These are phyloP conservation scores for Niebla homalea DNA, from an alignment of 495 filamentous ascomycete genomes.

Conservation along the genomic window DNA sequence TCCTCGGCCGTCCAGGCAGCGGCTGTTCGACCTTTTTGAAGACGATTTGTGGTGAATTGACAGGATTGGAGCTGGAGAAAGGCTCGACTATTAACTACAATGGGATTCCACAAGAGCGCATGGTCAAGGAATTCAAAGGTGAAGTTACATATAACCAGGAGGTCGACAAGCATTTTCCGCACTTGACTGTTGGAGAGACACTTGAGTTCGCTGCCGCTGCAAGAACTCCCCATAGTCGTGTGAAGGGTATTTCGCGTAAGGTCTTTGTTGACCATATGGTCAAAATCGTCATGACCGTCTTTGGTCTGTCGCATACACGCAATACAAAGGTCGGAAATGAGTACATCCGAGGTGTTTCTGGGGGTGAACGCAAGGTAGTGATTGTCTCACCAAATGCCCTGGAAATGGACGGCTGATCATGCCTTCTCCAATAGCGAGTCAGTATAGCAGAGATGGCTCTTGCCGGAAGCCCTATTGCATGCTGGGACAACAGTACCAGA, in stretches of 20 bases:
- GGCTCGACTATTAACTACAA: slow-evolving; percentile 10
- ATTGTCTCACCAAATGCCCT: slow-evolving; percentile 40
- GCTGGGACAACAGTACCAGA: slow-evolving; percentile 78
- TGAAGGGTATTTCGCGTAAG: slow-evolving; percentile 20
- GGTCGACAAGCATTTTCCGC: slow-evolving; percentile 64
- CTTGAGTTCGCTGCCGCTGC: slow-evolving; percentile 26
- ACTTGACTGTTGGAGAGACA: slow-evolving; percentile 72
- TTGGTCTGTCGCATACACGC: slow-evolving; percentile 73
- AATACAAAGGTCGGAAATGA: slow-evolving; percentile 72
- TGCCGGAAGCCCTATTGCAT: slow-evolving; percentile 56
- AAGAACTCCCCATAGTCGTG: background rate
- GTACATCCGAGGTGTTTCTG: slow-evolving; percentile 72
- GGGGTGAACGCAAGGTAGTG: slow-evolving; percentile 60
- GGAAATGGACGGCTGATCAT: too few species aligned
- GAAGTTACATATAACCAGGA: slow-evolving; percentile 82
- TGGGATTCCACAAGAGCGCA: slow-evolving; percentile 30
- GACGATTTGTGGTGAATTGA: slow-evolving; percentile 29
- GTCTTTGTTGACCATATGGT: slow-evolving; percentile 35
- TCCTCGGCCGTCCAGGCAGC: slow-evolving; percentile 61
- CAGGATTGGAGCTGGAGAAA: background rate
- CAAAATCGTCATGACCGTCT: slow-evolving; percentile 57
- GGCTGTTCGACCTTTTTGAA: slow-evolving; percentile 66
- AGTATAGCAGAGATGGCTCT: slow-evolving; percentile 42
- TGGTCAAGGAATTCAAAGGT: slow-evolving; percentile 51
- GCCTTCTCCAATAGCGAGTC: too few species aligned